Evolutionary conservation across 2,329 filamentous ascomycete genomes (phyloP), one percentile per base, ranked within the genome.

Genomic region (Sphaerulina musiva): DNA sequence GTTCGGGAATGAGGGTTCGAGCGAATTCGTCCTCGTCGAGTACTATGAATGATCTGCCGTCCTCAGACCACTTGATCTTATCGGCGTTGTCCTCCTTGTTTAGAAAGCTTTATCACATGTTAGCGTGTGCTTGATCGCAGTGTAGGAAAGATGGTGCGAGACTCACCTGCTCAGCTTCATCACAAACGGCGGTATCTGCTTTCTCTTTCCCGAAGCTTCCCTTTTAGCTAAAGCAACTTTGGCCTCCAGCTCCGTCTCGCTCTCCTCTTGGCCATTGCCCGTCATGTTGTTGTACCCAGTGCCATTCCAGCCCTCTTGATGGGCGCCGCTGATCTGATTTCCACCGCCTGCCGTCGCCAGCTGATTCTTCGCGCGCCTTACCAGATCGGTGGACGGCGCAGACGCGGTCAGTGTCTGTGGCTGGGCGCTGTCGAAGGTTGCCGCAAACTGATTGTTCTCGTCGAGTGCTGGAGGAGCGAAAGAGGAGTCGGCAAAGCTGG

Each of bases 171-270:
- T 95, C 52, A 98, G 74, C 69, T 98, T 98, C 71, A 96, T 91
- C 42, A 98, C 91, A 76, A 98, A 98, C 0, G 93, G 92, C 0
- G 93, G 92, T 9, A 98, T 97, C 66, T 95, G 88, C 72, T 97
- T 97, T 65, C 91, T 80, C 72, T 95, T 97, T 12, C 85, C 80
- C 69, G 91, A 87, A 0, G 91, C 86, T 55, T 97, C 93, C 67
- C 85, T 83, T 75, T 95, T 95, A 7, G 90, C 90, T 58, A 86
- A 76, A 60, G 85, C 79, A 20, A 90, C 91, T 72, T 84, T 84
- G 68, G 86, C 83, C 67, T 95, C 89, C 57, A 96, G 74, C 51
- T 87, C 78, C 58, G 91, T 86, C 56, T 95, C 79, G 61, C 84
- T 89, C 61, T 95, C 85, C 65, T 82, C 76, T 68, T 84, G 81